Conservation (phyloP, 2,329 filamentous ascomycete genomes). For the Alternaria alternata region DNA sequence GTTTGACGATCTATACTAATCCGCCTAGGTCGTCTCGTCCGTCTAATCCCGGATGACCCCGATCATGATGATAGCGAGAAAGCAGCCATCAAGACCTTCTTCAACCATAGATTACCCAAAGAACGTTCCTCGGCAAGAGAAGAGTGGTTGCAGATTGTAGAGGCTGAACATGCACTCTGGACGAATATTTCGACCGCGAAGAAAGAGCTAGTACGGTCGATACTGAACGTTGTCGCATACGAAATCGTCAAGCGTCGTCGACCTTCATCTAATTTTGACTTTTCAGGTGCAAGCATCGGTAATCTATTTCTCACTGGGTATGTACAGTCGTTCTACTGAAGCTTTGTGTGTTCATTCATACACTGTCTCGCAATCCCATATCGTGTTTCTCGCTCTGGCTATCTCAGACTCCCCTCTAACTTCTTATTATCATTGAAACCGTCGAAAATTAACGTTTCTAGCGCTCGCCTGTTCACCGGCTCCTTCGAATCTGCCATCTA, state of each 20-base stretch:
- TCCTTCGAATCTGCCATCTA: constrained; percentile 94
- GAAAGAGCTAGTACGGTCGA: constrained; percentile 61
- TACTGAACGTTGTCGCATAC: constrained; percentile 59
- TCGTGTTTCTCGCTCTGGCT: neutral
- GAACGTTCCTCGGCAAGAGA: constrained; percentile 67
- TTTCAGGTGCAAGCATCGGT: constrained; percentile 59
- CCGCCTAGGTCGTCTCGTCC: constrained; percentile 79
- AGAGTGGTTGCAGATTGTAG: constrained; percentile 91
- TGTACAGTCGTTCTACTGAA: constrained; percentile 25
- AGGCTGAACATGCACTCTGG: constrained; percentile 83
- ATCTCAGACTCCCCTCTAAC: neutral
- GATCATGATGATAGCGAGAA: constrained; percentile 63
- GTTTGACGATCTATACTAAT: neutral
- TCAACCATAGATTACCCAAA: constrained; percentile 83
- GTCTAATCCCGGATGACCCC: constrained; percentile 77
- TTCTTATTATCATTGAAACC: too few relatives aligned
- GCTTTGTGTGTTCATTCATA: neutral
- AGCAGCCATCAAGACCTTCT: constrained; percentile 78
- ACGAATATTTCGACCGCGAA: constrained; percentile 58
- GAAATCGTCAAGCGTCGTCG: constrained; percentile 59
- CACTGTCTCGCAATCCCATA: neutral
- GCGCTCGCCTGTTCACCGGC: constrained; percentile 87
- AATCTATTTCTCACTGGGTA: constrained; percentile 62
- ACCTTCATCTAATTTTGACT: constrained; percentile 59
- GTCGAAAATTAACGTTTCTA: constrained; percentile 46